Evolutionary conservation across 805 yeast species (phyloP).

Genomic region (Zygosaccharomyces rouxii): DNA sequence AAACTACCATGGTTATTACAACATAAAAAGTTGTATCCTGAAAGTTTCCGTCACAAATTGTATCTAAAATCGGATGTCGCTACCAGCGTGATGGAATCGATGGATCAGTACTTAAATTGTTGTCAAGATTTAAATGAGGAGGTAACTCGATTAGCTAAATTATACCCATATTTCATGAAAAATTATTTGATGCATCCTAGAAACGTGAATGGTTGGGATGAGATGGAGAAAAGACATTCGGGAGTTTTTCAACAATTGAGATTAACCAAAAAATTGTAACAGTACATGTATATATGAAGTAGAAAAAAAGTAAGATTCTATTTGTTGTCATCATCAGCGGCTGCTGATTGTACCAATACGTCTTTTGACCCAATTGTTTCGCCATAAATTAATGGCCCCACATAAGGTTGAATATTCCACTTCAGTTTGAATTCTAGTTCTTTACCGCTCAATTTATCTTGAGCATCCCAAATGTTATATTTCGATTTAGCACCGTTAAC

Average conservation of each 20-base stretch:
- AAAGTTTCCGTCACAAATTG: conserved; percentile 26
- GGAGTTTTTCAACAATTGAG: conserved; percentile 20
- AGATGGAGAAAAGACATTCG: conserved; percentile 18
- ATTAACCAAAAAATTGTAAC: conserved; percentile 7
- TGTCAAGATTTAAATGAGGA: conserved; percentile 13
- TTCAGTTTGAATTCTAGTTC: conserved; percentile 67
- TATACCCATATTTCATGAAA: conserved; percentile 36
- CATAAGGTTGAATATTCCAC: conserved; percentile 90
- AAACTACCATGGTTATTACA: conserved; percentile 21
- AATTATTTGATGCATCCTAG: conserved; percentile 27
- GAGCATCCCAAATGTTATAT: conserved; percentile 85
- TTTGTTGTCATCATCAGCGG: background rate
- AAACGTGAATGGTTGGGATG: conserved; percentile 24
- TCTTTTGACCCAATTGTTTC: conserved; percentile 36
- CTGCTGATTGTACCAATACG: background rate
- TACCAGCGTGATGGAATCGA: conserved; percentile 11
- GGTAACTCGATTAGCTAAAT: conserved; percentile 17
- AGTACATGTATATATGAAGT: conserved; percentile 4
- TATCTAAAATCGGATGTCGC: conserved; percentile 28
- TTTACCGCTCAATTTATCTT: conserved; percentile 51
- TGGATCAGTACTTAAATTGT: conserved; percentile 27
- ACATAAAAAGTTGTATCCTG: conserved; percentile 17
- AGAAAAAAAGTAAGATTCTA: background rate
- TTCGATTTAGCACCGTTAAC: conserved; percentile 56
- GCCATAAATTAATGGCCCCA: conserved; percentile 77